phyloP scores from a whole-genome alignment of 2,329 filamentous ascomycete genomes.

The Neofusicoccum sp. region DNA sequence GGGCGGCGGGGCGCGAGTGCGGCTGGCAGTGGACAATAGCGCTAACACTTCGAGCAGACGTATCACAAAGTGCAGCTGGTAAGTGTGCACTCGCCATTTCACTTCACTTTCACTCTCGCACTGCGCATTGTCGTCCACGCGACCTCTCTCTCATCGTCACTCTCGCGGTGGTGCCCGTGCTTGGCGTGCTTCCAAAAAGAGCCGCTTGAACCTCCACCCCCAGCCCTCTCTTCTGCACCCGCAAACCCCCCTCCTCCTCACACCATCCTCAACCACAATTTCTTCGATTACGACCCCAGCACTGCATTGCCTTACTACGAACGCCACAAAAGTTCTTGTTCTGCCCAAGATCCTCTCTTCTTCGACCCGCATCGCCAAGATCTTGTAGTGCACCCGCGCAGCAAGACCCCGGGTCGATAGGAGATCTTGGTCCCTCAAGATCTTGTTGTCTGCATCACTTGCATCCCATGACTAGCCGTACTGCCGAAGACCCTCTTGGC shows the following conservation, averaged over 20 bases:
- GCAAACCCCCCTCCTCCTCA: not conserved
- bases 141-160: slow-evolving; percentile 11
- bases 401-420: not conserved
- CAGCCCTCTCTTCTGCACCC: not conserved
- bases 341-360: not conserved
- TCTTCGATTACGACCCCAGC: not conserved
- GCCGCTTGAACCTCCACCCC: not conserved
- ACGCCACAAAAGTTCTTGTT: not conserved
- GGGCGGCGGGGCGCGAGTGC: slow-evolving; percentile 20
- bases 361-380: slow-evolving; percentile 1
- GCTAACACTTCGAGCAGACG: slow-evolving; percentile 45
- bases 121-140: not conserved
- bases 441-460: not conserved
- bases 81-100: slow-evolving; percentile 40
- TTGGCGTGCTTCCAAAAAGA: not conserved
- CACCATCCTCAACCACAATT: slow-evolving; percentile 1
- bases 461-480: not conserved
- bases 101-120: not conserved
- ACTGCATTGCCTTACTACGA: not conserved
- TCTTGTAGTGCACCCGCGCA: slow-evolving; percentile 7
- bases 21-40: slow-evolving; percentile 24
- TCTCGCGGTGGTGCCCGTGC: not conserved
- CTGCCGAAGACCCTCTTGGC: not conserved
- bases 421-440: slow-evolving; percentile 1
- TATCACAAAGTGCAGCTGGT: slow-evolving; percentile 76